These are phyloP conservation scores for Skeletonema tropicum DNA, from an alignment of 108 stramenopile genomes.

Conservation along the genomic window DNA sequence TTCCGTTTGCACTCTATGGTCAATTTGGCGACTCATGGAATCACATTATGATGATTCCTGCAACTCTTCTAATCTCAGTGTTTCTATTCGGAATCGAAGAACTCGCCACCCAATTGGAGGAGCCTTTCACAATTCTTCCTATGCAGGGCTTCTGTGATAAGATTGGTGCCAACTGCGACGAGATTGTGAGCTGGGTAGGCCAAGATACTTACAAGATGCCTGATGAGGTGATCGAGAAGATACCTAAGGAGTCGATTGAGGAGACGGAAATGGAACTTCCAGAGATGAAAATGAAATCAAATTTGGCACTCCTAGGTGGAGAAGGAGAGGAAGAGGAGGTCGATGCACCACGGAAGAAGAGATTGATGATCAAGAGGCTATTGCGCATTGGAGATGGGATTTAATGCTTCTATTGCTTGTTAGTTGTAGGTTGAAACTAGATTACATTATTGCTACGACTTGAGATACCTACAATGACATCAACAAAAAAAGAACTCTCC, in stretches of 20 bases:
- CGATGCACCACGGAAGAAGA: background rate
- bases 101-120: slow-evolving; percentile 71
- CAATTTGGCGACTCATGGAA: slow-evolving; percentile 57
- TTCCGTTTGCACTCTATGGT: slow-evolving; percentile 64
- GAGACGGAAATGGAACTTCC: background rate
- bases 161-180: slow-evolving; percentile 55
- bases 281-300: background rate
- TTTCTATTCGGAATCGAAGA: slow-evolving; percentile 78
- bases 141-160: slow-evolving; percentile 74
- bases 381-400: background rate
- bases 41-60: slow-evolving; percentile 62
- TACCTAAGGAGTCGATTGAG: too few species aligned
- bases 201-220: background rate
- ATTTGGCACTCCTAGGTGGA: background rate
- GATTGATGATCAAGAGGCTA: background rate
- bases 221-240: background rate
- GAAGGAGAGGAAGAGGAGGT: background rate
- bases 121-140: slow-evolving; percentile 76
- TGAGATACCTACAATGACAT: too few species aligned
- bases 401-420: too few species aligned
- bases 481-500: too few species aligned
- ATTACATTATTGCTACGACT: too few species aligned
- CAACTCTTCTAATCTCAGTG: slow-evolving; percentile 47
- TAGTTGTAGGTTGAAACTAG: too few species aligned
- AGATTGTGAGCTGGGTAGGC: slow-evolving; percentile 51